Evolutionary conservation across 306 rosid species (phyloP).

Genomic region (Rosa rugosa): DNA sequence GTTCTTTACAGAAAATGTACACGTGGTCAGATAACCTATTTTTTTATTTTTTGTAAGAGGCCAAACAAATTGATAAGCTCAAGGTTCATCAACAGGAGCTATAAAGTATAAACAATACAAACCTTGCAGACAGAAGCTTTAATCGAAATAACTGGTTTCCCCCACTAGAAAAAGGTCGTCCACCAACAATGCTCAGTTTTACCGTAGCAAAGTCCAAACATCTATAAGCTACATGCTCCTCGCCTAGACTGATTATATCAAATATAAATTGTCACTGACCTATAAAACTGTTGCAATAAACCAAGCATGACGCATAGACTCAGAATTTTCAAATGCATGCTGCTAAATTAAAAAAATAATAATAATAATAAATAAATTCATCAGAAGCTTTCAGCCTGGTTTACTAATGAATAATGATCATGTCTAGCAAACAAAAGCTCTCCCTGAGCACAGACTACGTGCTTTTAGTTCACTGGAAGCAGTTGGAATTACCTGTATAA

Average conservation of each 20-base stretch:
- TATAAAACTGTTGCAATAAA: slow-evolving; percentile 15
- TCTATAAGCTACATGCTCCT: slow-evolving; percentile 72
- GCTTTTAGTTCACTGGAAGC: not conserved
- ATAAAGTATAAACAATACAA: slow-evolving; percentile 8
- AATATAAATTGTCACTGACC: slow-evolving; percentile 28
- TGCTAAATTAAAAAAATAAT: not conserved
- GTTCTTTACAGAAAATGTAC: not conserved
- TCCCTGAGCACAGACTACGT: not conserved
- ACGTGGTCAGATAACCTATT: not conserved
- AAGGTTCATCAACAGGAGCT: not conserved
- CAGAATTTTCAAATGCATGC: not conserved
- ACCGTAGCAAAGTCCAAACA: slow-evolving; percentile 64
- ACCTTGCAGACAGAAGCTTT: slow-evolving; percentile 83
- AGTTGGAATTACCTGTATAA: not conserved
- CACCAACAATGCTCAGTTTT: slow-evolving; percentile 84
- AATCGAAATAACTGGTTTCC: slow-evolving; percentile 57
- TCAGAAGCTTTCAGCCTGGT: not conserved
- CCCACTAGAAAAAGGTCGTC: slow-evolving; percentile 86
- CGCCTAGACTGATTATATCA: slow-evolving; percentile 68
- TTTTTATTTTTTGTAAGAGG: not conserved
- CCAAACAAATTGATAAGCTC: not conserved
- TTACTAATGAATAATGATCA: not conserved
- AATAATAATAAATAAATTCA: not conserved
- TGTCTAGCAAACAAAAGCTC: not conserved
- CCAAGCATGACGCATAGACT: slow-evolving; percentile 14